These are phyloP conservation scores for Tolypocladium cylindrosporum DNA, from an alignment of 2,329 filamentous ascomycete species.

Conservation along the genomic window DNA sequence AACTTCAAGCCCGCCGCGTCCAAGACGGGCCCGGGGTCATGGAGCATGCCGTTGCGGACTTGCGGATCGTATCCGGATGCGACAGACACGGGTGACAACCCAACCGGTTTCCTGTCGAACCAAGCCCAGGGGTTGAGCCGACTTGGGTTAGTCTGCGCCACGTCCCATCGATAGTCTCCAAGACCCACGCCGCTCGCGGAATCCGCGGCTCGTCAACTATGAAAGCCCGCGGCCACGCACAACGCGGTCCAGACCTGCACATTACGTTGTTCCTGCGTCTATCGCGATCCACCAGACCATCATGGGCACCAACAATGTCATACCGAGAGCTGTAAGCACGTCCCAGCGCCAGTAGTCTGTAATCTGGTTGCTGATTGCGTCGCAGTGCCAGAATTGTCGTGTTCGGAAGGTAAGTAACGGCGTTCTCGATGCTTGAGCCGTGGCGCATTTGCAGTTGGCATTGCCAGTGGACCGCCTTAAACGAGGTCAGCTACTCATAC, in stretches of 20 bases:
- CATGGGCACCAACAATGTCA: background rate
- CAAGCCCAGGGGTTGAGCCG: no score
- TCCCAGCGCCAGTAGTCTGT: background rate
- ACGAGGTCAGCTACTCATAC: background rate
- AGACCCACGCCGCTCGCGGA: background rate
- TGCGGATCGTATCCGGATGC: no score
- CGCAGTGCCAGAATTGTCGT: conserved; percentile 1
- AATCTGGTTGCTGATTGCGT: background rate
- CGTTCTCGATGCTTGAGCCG: background rate
- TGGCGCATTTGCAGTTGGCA: background rate
- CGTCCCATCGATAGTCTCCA: background rate
- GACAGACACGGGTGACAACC: no score
- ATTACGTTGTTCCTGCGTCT: background rate
- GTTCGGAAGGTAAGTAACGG: background rate
- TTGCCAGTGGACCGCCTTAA: background rate
- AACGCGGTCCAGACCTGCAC: background rate
- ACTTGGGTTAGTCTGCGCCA: background rate
- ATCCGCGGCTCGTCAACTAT: background rate
- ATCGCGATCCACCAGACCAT: background rate
- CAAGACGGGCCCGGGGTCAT: no score
- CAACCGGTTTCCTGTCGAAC: no score
- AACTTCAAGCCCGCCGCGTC: no score
- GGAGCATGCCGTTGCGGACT: no score
- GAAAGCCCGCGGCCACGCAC: background rate
- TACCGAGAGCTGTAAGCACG: background rate